These are phyloP conservation scores for Trichoderma harzianum DNA, from an alignment of 2,329 filamentous ascomycete genomes.

Conservation along the genomic window DNA sequence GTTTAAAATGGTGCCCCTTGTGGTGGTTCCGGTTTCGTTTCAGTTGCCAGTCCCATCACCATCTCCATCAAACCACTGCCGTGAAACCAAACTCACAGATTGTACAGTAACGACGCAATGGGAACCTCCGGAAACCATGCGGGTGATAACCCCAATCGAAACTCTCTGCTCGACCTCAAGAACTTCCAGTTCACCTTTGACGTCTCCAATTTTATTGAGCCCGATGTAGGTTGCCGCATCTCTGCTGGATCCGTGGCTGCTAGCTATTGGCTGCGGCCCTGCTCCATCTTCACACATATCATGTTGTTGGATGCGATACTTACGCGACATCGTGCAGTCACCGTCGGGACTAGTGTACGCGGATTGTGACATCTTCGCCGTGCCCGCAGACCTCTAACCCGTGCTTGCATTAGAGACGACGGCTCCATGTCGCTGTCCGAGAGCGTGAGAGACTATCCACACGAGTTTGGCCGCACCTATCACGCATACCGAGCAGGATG, in stretches of 20 bases:
- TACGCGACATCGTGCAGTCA: background rate
- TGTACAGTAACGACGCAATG: background rate
- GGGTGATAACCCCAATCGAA: background rate
- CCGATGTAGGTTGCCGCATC: slow-evolving; percentile 30
- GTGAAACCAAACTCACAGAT: background rate
- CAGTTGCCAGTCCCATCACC: background rate
- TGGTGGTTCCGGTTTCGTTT: background rate
- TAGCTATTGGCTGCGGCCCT: background rate
- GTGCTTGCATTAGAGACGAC: background rate
- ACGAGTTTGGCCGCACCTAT: slow-evolving; percentile 33
- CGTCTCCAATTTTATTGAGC: slow-evolving; percentile 30
- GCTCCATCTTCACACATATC: background rate
- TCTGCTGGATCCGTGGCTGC: background rate
- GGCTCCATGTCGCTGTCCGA: slow-evolving; percentile 34
- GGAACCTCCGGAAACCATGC: background rate
- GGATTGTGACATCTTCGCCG: background rate
- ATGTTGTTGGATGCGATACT: background rate
- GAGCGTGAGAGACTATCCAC: slow-evolving; percentile 40
- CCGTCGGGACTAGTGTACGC: background rate
- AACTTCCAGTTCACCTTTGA: slow-evolving; percentile 35
- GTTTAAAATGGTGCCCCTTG: slow-evolving; percentile 5
- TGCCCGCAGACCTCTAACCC: background rate
- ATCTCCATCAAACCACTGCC: background rate
- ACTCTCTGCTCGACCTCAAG: background rate
- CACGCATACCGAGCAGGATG: slow-evolving; percentile 18